These are phyloP conservation scores for Gloeophyllum trabeum DNA, from an alignment of 768 basidiomycete genomes.

Conservation along the genomic window DNA sequence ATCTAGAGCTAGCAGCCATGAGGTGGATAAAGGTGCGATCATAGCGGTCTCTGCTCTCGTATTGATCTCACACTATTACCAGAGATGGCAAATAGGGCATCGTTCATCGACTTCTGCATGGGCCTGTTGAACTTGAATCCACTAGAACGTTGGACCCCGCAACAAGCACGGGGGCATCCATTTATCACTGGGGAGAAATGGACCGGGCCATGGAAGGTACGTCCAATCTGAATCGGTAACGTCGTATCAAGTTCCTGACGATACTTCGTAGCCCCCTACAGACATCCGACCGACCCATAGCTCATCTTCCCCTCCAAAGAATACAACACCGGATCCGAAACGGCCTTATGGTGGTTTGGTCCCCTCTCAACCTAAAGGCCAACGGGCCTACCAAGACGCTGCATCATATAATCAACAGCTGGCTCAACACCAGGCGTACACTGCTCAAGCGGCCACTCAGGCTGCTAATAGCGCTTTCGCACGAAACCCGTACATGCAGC, in stretches of 20 bases:
- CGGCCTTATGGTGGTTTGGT: constrained; percentile 91
- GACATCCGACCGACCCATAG: constrained; percentile 1
- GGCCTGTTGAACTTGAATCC: constrained; percentile 93
- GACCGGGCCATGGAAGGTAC: constrained; percentile 72
- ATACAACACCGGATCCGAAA: constrained; percentile 49
- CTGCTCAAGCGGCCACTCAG: constrained; percentile 70
- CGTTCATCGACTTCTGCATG: constrained; percentile 96
- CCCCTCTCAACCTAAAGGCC: constrained; percentile 78
- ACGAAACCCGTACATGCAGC: constrained; percentile 76
- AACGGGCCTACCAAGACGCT: constrained; percentile 83
- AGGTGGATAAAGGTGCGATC: constrained; percentile 78
- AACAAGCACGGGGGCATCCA: constrained; percentile 90
- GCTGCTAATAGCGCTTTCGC: constrained; percentile 55
- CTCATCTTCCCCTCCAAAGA: constrained; percentile 21
- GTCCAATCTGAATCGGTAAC: constrained; percentile 14
- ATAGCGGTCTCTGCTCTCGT: background rate
- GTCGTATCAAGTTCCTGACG: background rate
- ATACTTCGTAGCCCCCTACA: background rate
- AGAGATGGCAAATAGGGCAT: constrained; percentile 90
- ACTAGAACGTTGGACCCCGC: constrained; percentile 92
- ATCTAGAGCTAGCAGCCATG: constrained; percentile 62
- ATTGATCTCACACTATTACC: constrained; percentile 4
- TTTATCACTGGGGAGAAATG: constrained; percentile 98
- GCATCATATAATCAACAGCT: constrained; percentile 92
- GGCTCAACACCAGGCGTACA: constrained; percentile 88